These are phyloP conservation scores for Starmerella potacharoeniae DNA, from an alignment of 805 yeast species.

Conservation along the genomic window DNA sequence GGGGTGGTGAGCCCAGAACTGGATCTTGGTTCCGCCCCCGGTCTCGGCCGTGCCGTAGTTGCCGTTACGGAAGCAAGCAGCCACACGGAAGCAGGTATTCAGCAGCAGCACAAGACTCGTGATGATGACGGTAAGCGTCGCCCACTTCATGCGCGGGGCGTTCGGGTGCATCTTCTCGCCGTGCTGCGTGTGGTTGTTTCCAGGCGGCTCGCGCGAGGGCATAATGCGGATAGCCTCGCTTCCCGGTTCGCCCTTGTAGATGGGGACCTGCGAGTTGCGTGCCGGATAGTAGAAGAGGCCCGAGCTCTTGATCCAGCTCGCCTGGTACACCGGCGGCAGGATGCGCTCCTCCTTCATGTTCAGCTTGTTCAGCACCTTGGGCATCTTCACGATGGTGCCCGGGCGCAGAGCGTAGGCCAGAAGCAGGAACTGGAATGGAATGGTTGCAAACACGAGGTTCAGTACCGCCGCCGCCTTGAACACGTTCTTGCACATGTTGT, in stretches of 20 bases:
- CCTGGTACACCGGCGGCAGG: slow-evolving; percentile 37
- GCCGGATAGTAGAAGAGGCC: slow-evolving; percentile 47
- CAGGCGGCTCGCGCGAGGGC: slow-evolving; percentile 41
- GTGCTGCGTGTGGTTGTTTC: slow-evolving; percentile 35
- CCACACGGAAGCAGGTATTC: slow-evolving; percentile 28
- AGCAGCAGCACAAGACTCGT: slow-evolving; percentile 22
- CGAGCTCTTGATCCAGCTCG: slow-evolving; percentile 69
- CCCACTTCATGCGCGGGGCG: slow-evolving; percentile 30
- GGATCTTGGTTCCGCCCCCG: slow-evolving; percentile 16
- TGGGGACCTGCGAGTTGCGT: slow-evolving; percentile 34
- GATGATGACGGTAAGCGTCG: slow-evolving; percentile 31
- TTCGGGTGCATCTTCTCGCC: slow-evolving; percentile 33
- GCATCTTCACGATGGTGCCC: slow-evolving; percentile 32
- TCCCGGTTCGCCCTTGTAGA: slow-evolving; percentile 36
- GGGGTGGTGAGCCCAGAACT: slow-evolving; percentile 40
- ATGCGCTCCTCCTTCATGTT: slow-evolving; percentile 28
- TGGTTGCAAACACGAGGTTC: slow-evolving; percentile 40
- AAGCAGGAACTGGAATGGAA: slow-evolving; percentile 40
- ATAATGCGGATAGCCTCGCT: slow-evolving; percentile 44
- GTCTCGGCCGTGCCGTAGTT: slow-evolving; percentile 5
- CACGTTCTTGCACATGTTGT: slow-evolving; percentile 43
- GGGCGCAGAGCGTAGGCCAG: slow-evolving; percentile 48
- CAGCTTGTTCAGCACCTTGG: slow-evolving; percentile 17
- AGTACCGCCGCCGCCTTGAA: slow-evolving; percentile 42
- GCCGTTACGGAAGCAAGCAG: slow-evolving; percentile 24